Base-by-base conservation (phyloP, 352 stramenopile species). In the Phytopythium helicoides region DNA sequence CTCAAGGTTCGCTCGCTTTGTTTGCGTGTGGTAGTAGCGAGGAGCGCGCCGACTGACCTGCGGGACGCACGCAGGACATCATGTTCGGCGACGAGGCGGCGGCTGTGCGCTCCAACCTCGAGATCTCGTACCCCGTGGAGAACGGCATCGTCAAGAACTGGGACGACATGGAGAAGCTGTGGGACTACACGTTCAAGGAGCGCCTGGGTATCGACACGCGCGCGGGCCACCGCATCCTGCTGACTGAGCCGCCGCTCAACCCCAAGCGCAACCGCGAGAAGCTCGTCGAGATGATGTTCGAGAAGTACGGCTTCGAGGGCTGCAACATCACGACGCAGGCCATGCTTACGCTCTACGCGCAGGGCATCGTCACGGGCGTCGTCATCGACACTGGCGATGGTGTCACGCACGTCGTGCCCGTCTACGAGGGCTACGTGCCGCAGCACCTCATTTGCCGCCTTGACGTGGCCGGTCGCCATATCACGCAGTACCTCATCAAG, bases 111-210 rank as follows among this genome's bases (percentile, higher is more conserved):
- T 89, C 79, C 47, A 91, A 88, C 61, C 68, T 96, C 25, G 84
- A 95, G 66, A 93, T 94, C 70, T 77, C 69, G 60, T 95, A 96
- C 69, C 88, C 86, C 12, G 89, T 98, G 22, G 92, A 98, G 66
- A 97, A 98, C 64, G 95, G 95, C 34, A 98, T 98, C 50, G 92
- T 98, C 11, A 95, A 95, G 68, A 97, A 97, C 76, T 98, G 95
- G 95, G 89, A 98, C 48, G 94, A 98, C 61, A 98, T 98, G 94
- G 87, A 98, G 68, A 91, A 97, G 57, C 72, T 98, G 26, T 98
- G 95, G 95, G 94, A 98, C 68, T 98, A 98, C 72, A 98, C 91
- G 45, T 98, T 98, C 70, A 74, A 94, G 49, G 89, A 98, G 54
- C 92, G 92, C 2, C 63, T 98, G 52, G 70, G 53, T 34, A 88